Evolutionary conservation across 495 filamentous ascomycete genomes (phyloP).

Genomic region (Immersiella caudata): DNA sequence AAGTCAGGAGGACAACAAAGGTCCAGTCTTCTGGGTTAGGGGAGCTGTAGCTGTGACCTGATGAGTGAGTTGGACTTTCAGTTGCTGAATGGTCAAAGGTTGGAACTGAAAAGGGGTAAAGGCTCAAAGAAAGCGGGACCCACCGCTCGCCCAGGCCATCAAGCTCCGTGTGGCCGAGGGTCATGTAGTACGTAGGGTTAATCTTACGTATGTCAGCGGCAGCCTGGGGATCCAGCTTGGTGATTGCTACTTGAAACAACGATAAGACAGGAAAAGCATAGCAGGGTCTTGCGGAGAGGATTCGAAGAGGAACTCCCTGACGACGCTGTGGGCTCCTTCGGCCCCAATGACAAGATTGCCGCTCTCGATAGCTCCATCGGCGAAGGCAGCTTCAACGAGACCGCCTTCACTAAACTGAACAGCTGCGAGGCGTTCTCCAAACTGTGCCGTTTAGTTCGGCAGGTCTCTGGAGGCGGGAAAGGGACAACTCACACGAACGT

Average conservation of each 20-base stretch:
- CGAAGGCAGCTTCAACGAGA: constrained; percentile 41
- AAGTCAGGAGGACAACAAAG: constrained; percentile 30
- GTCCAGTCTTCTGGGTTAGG: constrained; percentile 30
- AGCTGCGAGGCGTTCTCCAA: constrained; percentile 17
- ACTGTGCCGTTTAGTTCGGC: constrained; percentile 20
- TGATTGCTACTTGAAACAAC: constrained; percentile 21
- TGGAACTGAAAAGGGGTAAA: background rate
- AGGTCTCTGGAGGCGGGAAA: background rate
- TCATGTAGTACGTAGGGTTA: constrained; percentile 34
- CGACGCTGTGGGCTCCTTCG: constrained; percentile 47
- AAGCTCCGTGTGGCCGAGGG: constrained; percentile 34
- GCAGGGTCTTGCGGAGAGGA: constrained; percentile 28
- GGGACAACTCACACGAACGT: constrained; percentile 41
- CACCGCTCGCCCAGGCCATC: constrained; percentile 32
- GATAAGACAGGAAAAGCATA: constrained; percentile 26
- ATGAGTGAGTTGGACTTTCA: too few relatives aligned
- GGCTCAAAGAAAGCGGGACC: background rate
- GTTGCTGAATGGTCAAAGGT: too few relatives aligned
- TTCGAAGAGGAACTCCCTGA: constrained; percentile 40
- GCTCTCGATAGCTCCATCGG: constrained; percentile 40
- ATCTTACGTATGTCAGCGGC: constrained; percentile 31
- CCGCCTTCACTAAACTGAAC: constrained; percentile 6
- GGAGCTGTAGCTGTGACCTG: constrained; percentile 28
- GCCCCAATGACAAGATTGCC: constrained; percentile 46
- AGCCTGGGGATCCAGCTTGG: constrained; percentile 23